Conservation (phyloP, 164 flowering plant species). For the Cinnamomum micranthum region DNA sequence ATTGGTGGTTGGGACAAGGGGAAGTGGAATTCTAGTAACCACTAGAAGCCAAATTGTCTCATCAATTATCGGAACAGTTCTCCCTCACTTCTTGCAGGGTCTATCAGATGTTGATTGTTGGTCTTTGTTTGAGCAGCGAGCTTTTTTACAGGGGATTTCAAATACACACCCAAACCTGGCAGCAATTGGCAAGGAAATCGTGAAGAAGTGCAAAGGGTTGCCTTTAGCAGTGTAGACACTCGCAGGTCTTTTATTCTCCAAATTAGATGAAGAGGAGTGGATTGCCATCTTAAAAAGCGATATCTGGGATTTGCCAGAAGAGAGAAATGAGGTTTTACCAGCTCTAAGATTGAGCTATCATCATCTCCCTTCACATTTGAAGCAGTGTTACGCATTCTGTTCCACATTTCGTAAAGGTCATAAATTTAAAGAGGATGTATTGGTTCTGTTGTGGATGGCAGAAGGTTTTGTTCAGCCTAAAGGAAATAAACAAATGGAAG, state of each 20-base stretch:
- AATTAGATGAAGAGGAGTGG: conserved; percentile 8
- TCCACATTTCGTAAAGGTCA: conserved; percentile 12
- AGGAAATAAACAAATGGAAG: conserved; percentile 6
- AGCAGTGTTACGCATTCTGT: conserved; percentile 12
- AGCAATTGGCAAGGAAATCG: conserved; percentile 4
- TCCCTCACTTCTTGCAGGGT: not conserved
- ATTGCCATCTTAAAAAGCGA: not conserved
- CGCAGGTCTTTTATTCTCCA: conserved; percentile 2
- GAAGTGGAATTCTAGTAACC: conserved; percentile 16
- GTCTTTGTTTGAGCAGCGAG: conserved; percentile 2
- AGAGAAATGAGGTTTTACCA: not conserved
- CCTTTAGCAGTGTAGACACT: conserved; percentile 12
- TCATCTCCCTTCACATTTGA: conserved; percentile 11
- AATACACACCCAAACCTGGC: not conserved
- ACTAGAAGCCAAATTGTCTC: conserved; percentile 11
- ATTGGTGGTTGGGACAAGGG: not conserved
- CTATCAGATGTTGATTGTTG: conserved; percentile 1
- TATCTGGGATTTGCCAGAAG: conserved; percentile 12
- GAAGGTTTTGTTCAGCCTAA: conserved; percentile 1
- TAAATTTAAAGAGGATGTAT: not conserved
- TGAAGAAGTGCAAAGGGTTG: conserved; percentile 8
- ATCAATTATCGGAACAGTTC: conserved; percentile 4
- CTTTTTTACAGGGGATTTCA: not conserved
- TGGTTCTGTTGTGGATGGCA: conserved; percentile 16
- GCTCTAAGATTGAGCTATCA: conserved; percentile 14